Conservation (phyloP, 495 filamentous ascomycete species). For the Penicillium bovifimosum region DNA sequence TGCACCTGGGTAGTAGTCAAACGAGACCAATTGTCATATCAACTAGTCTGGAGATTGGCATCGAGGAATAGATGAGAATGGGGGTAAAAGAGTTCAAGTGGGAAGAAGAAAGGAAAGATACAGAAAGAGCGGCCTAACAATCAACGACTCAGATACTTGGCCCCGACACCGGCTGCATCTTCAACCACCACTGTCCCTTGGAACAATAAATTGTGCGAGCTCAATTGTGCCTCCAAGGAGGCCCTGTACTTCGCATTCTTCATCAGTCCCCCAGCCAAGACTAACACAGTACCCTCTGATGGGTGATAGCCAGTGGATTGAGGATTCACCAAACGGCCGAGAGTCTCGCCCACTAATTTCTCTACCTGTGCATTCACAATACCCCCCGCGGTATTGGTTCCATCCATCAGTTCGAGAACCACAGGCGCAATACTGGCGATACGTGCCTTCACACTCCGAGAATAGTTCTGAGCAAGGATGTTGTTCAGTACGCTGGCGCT, state of each 20-base stretch:
- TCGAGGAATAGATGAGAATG: no score
- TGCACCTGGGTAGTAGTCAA: no score
- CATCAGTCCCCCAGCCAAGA: slow-evolving; percentile 26
- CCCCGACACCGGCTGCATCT: slow-evolving; percentile 10
- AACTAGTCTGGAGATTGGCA: no score
- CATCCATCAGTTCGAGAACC: slow-evolving; percentile 9
- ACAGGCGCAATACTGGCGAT: slow-evolving; percentile 21
- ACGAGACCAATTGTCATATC: no score
- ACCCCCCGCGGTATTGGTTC: slow-evolving; percentile 8
- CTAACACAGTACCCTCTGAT: slow-evolving; percentile 12
- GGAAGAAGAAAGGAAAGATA: neutral
- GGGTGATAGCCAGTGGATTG: slow-evolving; percentile 12
- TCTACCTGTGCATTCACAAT: slow-evolving; percentile 17
- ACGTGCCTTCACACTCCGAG: slow-evolving; percentile 16
- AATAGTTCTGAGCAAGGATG: slow-evolving; percentile 9
- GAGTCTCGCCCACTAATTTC: slow-evolving; percentile 16
- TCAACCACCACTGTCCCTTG: slow-evolving; percentile 9
- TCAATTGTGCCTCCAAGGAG: slow-evolving; percentile 5
- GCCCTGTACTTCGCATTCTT: slow-evolving; percentile 17
- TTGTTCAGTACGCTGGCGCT: slow-evolving; percentile 13
- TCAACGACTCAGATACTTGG: neutral
- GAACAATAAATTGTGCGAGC: slow-evolving; percentile 6
- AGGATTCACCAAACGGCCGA: slow-evolving; percentile 16
- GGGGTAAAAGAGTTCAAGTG: no score
- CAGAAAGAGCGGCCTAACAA: neutral